phyloP scores from a whole-genome alignment of 2,329 filamentous ascomycete species.

The Hirsutella rhossiliensis region DNA sequence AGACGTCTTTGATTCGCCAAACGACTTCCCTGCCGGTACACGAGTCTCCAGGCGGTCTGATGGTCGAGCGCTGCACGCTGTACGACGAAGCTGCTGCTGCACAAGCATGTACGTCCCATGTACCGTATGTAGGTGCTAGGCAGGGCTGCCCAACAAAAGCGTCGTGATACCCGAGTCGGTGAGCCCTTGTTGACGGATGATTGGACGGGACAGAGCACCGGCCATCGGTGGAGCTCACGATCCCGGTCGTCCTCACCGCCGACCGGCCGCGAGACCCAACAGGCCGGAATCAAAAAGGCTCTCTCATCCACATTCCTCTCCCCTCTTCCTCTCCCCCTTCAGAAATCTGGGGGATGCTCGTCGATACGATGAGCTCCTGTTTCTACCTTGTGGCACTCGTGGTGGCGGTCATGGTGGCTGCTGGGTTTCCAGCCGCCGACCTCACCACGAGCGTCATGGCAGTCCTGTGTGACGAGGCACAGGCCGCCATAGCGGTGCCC shows the following conservation, averaged over 20 bases:
- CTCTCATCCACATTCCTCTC: not conserved
- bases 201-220: not conserved
- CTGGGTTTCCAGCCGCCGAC: not conserved
- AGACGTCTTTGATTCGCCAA: too few relatives aligned
- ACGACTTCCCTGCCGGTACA: too few relatives aligned
- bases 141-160: not conserved
- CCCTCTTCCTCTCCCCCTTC: not conserved
- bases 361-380: not conserved
- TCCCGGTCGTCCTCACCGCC: too few relatives aligned
- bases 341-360: not conserved
- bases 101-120: not conserved
- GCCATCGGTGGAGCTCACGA: not conserved
- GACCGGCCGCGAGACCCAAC: too few relatives aligned
- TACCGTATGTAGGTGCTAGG: too few relatives aligned
- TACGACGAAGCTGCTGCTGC: not conserved
- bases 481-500: not conserved
- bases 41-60: too few relatives aligned
- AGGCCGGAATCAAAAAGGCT: not conserved
- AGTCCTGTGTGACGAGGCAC: not conserved
- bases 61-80: not conserved
- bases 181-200: not conserved
- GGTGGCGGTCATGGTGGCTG: not conserved
- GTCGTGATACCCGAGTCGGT: not conserved
- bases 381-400: not conserved
- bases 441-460: not conserved